Percentiles rank a stretch among this genome's conserved stretches.
These are phyloP conservation scores for Beauveria bassiana DNA, from an alignment of 2,329 filamentous ascomycete genomes.

Conservation along the genomic window DNA sequence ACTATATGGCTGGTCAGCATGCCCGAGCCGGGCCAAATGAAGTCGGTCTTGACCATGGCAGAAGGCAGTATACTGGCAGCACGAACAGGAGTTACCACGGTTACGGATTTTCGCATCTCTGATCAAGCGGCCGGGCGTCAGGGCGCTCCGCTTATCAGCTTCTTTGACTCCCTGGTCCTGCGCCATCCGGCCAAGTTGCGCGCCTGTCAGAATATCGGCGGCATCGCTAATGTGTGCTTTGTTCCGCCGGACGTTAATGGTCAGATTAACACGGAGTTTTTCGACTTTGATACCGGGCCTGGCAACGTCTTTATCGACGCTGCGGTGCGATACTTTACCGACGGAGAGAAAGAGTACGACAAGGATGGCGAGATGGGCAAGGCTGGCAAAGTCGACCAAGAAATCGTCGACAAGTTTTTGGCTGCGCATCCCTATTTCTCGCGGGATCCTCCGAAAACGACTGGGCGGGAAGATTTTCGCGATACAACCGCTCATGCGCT, in stretches of 20 bases:
- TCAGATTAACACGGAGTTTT: conserved; percentile 20
- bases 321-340: conserved; percentile 45
- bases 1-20: conserved; percentile 50
- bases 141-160: conserved; percentile 46
- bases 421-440: conserved; percentile 39
- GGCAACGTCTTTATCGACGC: conserved; percentile 51
- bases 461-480: conserved; percentile 51
- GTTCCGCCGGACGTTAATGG: conserved; percentile 39
- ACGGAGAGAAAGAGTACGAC: conserved; percentile 42
- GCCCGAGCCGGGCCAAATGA: conserved; percentile 38
- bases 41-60: conserved; percentile 46
- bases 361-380: conserved; percentile 42
- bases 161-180: conserved; percentile 48
- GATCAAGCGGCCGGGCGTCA: conserved; percentile 47
- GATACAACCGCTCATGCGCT: conserved; percentile 46
- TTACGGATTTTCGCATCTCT: conserved; percentile 48
- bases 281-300: conserved; percentile 49
- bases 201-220: conserved; percentile 54
- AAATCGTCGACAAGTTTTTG: conserved; percentile 44
- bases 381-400: conserved; percentile 40
- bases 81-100: conserved; percentile 48
- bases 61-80: conserved; percentile 48
- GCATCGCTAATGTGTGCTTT: conserved; percentile 54
- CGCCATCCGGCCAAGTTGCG: conserved; percentile 49
- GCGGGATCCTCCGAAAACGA: conserved; percentile 46